phyloP scores from a whole-genome alignment of 176 grass and related monocot species.

The Aegilops tauschii region DNA sequence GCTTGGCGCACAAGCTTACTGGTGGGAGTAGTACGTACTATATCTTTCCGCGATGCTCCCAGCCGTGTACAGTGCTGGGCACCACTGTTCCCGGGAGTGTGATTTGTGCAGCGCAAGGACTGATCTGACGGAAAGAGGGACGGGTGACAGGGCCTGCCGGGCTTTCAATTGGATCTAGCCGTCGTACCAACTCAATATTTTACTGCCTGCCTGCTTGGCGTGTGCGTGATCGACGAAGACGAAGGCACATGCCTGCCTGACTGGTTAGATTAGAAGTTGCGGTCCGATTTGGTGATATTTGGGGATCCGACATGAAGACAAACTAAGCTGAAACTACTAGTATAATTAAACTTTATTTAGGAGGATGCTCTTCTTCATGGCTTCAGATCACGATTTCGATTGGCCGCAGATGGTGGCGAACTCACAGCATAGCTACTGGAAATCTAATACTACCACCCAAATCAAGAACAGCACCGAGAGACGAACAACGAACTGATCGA shows the following conservation, averaged over 20 bases:
- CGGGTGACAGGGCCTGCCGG: background rate
- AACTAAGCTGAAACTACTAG: background rate
- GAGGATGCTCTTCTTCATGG: background rate
- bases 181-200: background rate
- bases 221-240: background rate
- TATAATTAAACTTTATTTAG: background rate
- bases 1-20: background rate
- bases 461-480: background rate
- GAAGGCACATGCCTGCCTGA: background rate
- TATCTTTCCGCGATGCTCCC: background rate
- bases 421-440: too few species aligned
- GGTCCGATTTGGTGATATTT: background rate
- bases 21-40: background rate
- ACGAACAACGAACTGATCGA: background rate
- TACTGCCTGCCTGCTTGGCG: background rate
- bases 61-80: background rate
- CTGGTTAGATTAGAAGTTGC: background rate
- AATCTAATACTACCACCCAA: too few species aligned
- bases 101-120: background rate
- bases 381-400: background rate
- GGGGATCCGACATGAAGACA: background rate
- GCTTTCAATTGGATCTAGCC: conserved; percentile 20
- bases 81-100: background rate
- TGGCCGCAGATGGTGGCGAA: too few species aligned
- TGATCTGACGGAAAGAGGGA: background rate